phyloP scores from a whole-genome alignment of 306 rosid genomes.

The Cotoneaster glaucophyllus region DNA sequence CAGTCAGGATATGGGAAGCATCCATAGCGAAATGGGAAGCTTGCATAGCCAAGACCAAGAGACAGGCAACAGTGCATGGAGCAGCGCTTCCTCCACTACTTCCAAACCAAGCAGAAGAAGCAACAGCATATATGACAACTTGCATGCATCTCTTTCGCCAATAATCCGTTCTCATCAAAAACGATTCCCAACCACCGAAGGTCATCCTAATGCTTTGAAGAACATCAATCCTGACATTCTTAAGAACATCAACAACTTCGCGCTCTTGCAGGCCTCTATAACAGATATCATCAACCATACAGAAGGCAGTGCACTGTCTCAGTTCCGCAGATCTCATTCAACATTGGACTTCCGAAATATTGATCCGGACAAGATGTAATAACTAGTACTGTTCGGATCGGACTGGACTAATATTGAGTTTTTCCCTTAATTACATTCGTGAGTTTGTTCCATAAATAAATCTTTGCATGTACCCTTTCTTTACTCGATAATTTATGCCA shows the following conservation, averaged over 20 bases:
- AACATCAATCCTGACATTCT: constrained; percentile 64
- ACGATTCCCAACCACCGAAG: constrained; percentile 48
- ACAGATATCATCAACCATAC: constrained; percentile 44
- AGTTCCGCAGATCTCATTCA: constrained; percentile 47
- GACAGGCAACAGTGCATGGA: constrained; percentile 30
- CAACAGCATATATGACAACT: constrained; percentile 9
- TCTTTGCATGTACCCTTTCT: constrained; percentile 11
- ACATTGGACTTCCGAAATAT: constrained; percentile 40
- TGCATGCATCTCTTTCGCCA: constrained; percentile 50
- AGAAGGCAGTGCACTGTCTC: constrained; percentile 37
- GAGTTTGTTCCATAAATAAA: constrained; percentile 18
- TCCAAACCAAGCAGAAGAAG: constrained; percentile 16
- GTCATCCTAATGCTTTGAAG: constrained; percentile 68
- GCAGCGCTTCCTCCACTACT: constrained; percentile 30
- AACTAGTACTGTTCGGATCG: not conserved
- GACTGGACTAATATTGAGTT: constrained; percentile 17
- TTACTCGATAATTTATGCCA: not conserved
- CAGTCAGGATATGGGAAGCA: constrained; percentile 25
- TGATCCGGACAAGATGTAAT: constrained; percentile 29
- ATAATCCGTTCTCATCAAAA: constrained; percentile 26
- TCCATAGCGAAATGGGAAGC: constrained; percentile 18
- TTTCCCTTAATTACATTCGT: not conserved
- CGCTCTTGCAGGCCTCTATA: constrained; percentile 57
- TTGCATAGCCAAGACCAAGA: constrained; percentile 13
- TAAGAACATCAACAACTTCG: constrained; percentile 42